A percentile compares a stretch with the other conserved stretches of the same genome.
Evolutionary conservation across 805 yeast genomes (phyloP).

Genomic region (Yarrowia phangngaensis): DNA sequence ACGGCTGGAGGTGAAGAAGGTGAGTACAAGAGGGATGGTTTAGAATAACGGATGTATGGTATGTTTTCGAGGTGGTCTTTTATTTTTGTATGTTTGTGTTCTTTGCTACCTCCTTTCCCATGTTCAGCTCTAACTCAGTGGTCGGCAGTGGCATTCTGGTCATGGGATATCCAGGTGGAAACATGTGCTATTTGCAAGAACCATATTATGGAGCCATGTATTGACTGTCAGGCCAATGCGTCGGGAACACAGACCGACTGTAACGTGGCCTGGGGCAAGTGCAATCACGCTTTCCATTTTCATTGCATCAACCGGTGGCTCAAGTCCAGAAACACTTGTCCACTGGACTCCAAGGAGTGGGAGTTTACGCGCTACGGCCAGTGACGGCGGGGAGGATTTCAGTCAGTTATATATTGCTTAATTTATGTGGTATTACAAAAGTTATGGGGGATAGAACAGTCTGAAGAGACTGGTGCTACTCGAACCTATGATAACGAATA

Average conservation of each 20-base stretch:
- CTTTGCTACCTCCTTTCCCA: background rate
- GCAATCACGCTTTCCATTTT: slow-evolving; percentile 97
- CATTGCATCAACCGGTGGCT: slow-evolving; percentile 97
- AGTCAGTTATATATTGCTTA: too few species aligned
- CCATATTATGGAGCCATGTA: slow-evolving; percentile 95
- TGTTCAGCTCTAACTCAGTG: slow-evolving; percentile 44
- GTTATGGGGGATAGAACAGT: too few species aligned
- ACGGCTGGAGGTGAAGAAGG: slow-evolving; percentile 83
- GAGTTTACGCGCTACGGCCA: slow-evolving; percentile 67
- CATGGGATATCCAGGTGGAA: slow-evolving; percentile 95
- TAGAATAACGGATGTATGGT: background rate
- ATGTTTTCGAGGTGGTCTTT: too few species aligned
- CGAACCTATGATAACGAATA: too few species aligned
- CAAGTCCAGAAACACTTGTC: slow-evolving; percentile 92
- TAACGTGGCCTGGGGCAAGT: slow-evolving; percentile 94
- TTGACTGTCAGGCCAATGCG: slow-evolving; percentile 87
- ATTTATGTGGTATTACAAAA: too few species aligned
- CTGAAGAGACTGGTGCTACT: too few species aligned
- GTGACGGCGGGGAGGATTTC: too few species aligned
- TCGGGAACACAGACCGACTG: slow-evolving; percentile 66
- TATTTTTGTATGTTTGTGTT: too few species aligned
- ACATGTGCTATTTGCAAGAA: slow-evolving; percentile 98
- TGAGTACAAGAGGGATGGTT: slow-evolving; percentile 26
- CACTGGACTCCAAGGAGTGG: slow-evolving; percentile 94
- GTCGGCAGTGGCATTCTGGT: slow-evolving; percentile 99